These are phyloP conservation scores for Coemansia sp. DNA, from an alignment of 192 early-diverging fungal genomes.

Conservation along the genomic window DNA sequence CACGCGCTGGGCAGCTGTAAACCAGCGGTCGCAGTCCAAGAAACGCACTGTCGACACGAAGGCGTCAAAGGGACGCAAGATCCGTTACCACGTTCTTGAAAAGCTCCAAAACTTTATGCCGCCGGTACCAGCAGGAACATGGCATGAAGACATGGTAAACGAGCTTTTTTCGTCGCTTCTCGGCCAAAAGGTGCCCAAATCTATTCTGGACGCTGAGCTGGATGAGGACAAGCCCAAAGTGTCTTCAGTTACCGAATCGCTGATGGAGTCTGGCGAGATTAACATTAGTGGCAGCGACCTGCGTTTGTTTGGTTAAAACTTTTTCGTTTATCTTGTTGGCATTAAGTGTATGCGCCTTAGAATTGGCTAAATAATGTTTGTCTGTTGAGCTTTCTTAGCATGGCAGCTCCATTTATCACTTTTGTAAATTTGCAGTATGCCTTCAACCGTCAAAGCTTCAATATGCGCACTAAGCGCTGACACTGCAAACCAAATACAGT, in stretches of 20 bases:
- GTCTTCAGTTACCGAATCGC: not conserved
- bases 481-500: slow-evolving; percentile 22
- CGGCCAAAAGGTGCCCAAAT: slow-evolving; percentile 59
- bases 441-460: not conserved
- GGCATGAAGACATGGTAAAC: slow-evolving; percentile 93
- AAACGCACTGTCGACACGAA: slow-evolving; percentile 78
- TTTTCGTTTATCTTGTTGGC: not conserved
- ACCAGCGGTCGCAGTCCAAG: slow-evolving; percentile 61
- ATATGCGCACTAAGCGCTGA: slow-evolving; percentile 4
- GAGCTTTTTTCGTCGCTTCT: slow-evolving; percentile 87
- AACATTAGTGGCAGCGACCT: slow-evolving; percentile 18
- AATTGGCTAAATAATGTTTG: not conserved
- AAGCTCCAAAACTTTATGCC: slow-evolving; percentile 98
- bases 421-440: slow-evolving; percentile 6
- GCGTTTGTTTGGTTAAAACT: slow-evolving; percentile 39
- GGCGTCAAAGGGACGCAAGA: slow-evolving; percentile 87
- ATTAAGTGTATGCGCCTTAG: slow-evolving; percentile 1
- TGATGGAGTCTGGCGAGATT: slow-evolving; percentile 13
- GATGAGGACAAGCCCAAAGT: not conserved
- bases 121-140: slow-evolving; percentile 79
- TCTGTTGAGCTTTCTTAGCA: too few species aligned
- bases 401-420: too few species aligned
- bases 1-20: slow-evolving; percentile 82
- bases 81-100: slow-evolving; percentile 95
- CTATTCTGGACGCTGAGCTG: slow-evolving; percentile 33